Evolutionary conservation across 228 moss, liverwort and hornwort genomes (phyloP).

Genomic region (Sphagnum fallax): DNA sequence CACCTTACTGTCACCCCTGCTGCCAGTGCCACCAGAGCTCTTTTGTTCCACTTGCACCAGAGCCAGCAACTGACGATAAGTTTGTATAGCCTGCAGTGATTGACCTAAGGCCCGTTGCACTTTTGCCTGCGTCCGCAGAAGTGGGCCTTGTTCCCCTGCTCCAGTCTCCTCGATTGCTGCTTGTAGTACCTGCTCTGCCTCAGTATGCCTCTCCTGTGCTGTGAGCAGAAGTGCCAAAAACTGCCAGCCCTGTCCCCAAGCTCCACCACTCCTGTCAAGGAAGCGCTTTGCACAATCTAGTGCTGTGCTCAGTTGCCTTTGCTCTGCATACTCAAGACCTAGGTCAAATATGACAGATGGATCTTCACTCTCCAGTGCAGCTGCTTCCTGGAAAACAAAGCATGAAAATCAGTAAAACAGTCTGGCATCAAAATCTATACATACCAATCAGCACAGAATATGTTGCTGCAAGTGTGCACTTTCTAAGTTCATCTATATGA

Average conservation of each 20-base stretch:
- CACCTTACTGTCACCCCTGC: conserved; percentile 20
- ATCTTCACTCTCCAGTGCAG: conserved; percentile 58
- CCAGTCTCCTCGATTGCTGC: conserved; percentile 71
- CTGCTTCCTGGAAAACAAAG: conserved; percentile 36
- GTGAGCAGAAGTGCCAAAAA: conserved; percentile 68
- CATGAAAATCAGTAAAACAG: too few species aligned
- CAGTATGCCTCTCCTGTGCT: conserved; percentile 62
- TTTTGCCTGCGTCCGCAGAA: conserved; percentile 68
- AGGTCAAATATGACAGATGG: conserved; percentile 67
- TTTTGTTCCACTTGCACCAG: conserved; percentile 57
- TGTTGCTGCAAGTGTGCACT: too few species aligned
- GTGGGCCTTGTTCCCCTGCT: conserved; percentile 55
- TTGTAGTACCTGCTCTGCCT: conserved; percentile 68
- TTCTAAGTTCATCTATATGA: too few species aligned
- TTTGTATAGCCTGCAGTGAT: conserved; percentile 56
- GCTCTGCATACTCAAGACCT: conserved; percentile 67
- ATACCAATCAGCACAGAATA: too few species aligned
- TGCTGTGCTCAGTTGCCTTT: conserved; percentile 47
- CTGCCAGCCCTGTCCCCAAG: conserved; percentile 63
- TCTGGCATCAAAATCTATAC: too few species aligned
- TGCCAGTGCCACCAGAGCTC: conserved; percentile 26
- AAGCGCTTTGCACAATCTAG: conserved; percentile 73
- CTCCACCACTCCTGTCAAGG: conserved; percentile 58
- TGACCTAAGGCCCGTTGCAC: conserved; percentile 62
- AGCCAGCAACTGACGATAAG: conserved; percentile 53